These are phyloP conservation scores for Suillus decipiens DNA, from an alignment of 768 basidiomycete genomes.

Conservation along the genomic window DNA sequence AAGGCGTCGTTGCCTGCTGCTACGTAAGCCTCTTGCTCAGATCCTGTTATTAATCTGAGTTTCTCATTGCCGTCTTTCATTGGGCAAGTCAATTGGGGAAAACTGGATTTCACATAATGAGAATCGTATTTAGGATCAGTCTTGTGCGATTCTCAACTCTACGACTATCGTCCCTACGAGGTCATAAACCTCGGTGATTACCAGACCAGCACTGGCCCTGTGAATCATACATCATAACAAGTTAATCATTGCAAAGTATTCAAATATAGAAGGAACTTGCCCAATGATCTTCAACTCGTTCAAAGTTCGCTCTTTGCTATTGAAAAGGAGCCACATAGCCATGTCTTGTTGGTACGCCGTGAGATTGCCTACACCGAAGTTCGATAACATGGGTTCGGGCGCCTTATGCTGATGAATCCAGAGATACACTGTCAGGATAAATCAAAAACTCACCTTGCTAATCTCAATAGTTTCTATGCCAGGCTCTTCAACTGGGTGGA, in stretches of 20 bases:
- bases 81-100: too few relatives aligned
- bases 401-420: conserved; percentile 27
- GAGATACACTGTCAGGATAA: background rate
- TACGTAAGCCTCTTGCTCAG: too few relatives aligned
- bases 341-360: background rate
- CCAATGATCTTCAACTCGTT: background rate
- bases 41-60: too few relatives aligned
- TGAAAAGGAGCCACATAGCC: background rate
- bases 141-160: background rate
- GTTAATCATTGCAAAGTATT: background rate
- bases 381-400: conserved; percentile 45
- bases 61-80: too few relatives aligned
- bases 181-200: background rate
- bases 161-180: background rate
- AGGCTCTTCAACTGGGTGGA: conserved; percentile 13
- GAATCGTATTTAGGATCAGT: background rate
- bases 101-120: too few relatives aligned
- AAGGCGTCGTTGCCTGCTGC: too few relatives aligned
- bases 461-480: background rate
- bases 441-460: background rate
- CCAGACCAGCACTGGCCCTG: background rate
- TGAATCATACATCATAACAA: background rate
- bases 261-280: background rate
- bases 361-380: conserved; percentile 28
- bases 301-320: background rate